phyloP scores from a whole-genome alignment of 108 stramenopile genomes.

The Ochromonas danica region DNA sequence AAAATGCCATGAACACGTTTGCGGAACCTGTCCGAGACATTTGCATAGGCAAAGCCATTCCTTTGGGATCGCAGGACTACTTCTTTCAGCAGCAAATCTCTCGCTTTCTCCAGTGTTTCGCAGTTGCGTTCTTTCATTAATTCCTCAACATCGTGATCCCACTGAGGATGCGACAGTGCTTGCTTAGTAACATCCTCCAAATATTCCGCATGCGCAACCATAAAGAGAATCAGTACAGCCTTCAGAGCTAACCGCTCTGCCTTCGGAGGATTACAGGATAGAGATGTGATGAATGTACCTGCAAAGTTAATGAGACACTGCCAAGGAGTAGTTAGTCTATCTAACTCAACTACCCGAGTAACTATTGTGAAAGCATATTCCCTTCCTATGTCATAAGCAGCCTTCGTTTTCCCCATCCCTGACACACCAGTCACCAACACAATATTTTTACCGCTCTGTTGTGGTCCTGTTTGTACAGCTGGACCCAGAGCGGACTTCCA shows the following conservation, averaged over 20 bases:
- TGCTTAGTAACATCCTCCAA: constrained; percentile 13
- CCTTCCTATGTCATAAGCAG: constrained; percentile 35
- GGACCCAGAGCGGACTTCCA: constrained; percentile 32
- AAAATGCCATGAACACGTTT: constrained; percentile 27
- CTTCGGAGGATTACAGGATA: constrained; percentile 15
- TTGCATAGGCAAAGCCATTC: constrained; percentile 28
- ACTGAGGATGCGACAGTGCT: constrained; percentile 18
- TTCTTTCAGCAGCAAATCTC: constrained; percentile 32
- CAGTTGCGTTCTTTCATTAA: constrained; percentile 10
- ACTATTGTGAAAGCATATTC: constrained; percentile 31
- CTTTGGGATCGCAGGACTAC: constrained; percentile 26
- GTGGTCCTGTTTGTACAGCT: constrained; percentile 19
- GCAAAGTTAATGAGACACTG: constrained; percentile 21
- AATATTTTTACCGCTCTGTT: constrained; percentile 29
- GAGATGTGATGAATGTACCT: constrained; percentile 15
- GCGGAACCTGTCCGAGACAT: constrained; percentile 10
- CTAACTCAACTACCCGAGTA: constrained; percentile 21
- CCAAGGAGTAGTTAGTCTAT: constrained; percentile 27
- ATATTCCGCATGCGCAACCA: constrained; percentile 10
- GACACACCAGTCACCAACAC: constrained; percentile 23
- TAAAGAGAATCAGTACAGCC: constrained; percentile 22
- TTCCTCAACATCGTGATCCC: constrained; percentile 18
- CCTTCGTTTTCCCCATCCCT: constrained; percentile 29
- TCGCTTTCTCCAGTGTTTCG: constrained; percentile 31
- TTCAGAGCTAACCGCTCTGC: constrained; percentile 21